phyloP scores from a whole-genome alignment of 2,329 filamentous ascomycete genomes.

The Zelopaecilomyces penicillatus region DNA sequence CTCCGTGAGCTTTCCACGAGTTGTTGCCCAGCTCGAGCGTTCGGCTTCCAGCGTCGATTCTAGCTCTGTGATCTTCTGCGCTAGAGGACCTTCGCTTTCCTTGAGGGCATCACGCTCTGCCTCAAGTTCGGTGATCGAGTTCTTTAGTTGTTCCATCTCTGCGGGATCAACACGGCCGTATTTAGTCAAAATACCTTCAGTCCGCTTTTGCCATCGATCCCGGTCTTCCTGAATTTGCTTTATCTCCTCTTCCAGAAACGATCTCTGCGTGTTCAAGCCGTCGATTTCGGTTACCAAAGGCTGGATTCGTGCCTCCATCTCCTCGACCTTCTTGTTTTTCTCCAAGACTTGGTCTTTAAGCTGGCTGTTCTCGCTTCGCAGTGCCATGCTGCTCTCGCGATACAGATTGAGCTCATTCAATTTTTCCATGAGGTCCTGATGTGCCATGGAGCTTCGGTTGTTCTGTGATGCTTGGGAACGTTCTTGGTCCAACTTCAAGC shows the following conservation, averaged over 20 bases:
- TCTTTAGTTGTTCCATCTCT: conserved; percentile 83
- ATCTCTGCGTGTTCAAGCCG: conserved; percentile 73
- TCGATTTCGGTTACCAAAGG: conserved; percentile 73
- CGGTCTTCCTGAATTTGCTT: conserved; percentile 84
- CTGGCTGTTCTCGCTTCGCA: conserved; percentile 78
- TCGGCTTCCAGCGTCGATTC: conserved; percentile 47
- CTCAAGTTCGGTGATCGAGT: conserved; percentile 59
- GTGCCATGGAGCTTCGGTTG: conserved; percentile 64
- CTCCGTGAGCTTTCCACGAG: conserved; percentile 46
- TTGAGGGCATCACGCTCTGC: conserved; percentile 53
- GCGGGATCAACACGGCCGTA: conserved; percentile 93
- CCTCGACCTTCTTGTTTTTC: conserved; percentile 66
- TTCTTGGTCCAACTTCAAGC: conserved; percentile 85
- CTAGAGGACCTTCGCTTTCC: conserved; percentile 41
- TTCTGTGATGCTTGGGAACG: conserved; percentile 67
- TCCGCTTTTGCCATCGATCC: conserved; percentile 91
- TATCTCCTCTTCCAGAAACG: conserved; percentile 78
- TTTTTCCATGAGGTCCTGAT: conserved; percentile 88
- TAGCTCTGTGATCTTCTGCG: conserved; percentile 43
- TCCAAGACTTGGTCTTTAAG: conserved; percentile 67
- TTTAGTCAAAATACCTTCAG: conserved; percentile 89
- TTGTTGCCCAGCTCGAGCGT: conserved; percentile 43
- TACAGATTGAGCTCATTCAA: conserved; percentile 93
- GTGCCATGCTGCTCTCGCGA: conserved; percentile 85
- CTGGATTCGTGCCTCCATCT: conserved; percentile 66